Evolutionary conservation across 140 eudicot genomes (phyloP).

Genomic region (Erigeron philadelphicus): DNA sequence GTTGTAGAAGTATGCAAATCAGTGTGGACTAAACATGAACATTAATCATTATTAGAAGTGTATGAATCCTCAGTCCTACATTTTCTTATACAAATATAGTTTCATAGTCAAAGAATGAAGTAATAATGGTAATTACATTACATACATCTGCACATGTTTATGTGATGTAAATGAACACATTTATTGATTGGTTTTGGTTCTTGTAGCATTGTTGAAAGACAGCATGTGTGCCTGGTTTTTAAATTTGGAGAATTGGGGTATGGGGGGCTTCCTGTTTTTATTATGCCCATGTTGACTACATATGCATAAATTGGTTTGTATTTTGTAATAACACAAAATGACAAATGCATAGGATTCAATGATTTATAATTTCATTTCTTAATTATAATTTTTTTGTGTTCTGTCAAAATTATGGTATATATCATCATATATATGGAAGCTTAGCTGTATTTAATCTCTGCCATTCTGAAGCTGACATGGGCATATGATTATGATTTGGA

Average conservation of each 20-base stretch:
- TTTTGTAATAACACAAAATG: slow-evolving; percentile 21
- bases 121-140: not conserved
- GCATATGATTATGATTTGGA: slow-evolving; percentile 17
- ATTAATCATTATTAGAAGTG: not conserved
- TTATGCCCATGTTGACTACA: slow-evolving; percentile 24
- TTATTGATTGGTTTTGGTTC: slow-evolving; percentile 30
- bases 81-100: not conserved
- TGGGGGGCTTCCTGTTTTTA: not conserved
- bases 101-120: not conserved
- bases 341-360: slow-evolving; percentile 32
- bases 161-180: slow-evolving; percentile 28
- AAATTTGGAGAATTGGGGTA: not conserved
- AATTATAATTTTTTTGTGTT: slow-evolving; percentile 18
- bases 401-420: not conserved
- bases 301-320: slow-evolving; percentile 17
- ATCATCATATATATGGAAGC: not conserved
- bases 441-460: slow-evolving; percentile 13
- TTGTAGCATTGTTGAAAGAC: slow-evolving; percentile 27
- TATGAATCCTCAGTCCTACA: too few relatives aligned
- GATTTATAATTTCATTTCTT: slow-evolving; percentile 19
- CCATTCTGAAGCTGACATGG: slow-evolving; percentile 13
- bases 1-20: not conserved
- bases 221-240: slow-evolving; percentile 31
- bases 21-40: not conserved
- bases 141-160: slow-evolving; percentile 24